Base-by-base conservation (phyloP, 176 grass and related monocot species). In the Oryza glumipatula region DNA sequence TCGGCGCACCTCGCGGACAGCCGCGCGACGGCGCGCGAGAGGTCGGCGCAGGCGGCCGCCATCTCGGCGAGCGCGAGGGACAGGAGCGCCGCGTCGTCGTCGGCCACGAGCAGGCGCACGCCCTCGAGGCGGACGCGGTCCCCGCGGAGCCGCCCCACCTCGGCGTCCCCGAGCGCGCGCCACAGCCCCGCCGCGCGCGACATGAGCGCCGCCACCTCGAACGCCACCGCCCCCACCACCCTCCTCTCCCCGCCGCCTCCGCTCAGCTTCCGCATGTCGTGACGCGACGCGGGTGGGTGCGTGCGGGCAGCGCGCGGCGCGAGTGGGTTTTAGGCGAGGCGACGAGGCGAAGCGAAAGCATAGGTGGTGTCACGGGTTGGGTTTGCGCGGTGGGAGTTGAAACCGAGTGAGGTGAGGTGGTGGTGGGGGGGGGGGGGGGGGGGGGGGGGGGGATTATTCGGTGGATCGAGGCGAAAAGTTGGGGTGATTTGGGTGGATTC, bases 201-300 rank as follows among this genome's bases (percentile, higher is more conserved):
- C 90, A 97, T 93, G 23, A 93, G 90, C 17, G 88, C 68, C 0
- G 90, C 90, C 67, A 88, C 88, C 86, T 97, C 95, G 68, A 97
- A 84, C 3, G 90, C 72, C 32, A 91, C 32, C 32, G 91, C 87
- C 0, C 88, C 90, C 38, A 97, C 58, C 52, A 6, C 16, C 16
- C 5, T 7, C 76, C 36, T 84, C 66, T 76, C 90, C 17, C 60
- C 86, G 61, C 72, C 79, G 76, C 86, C 88, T 16, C 54, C 23
- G 36, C 68, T 76, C 33, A 88, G 82, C 74, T 88, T 94, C 71
- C 90, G 80, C 93, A 92, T 94, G 74, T 28, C 14, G 6, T 38
- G 36, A 38, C 38, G 38, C 1, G 6, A 39, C 38, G 24, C 0
- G 2, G 23, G 14, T 16, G 24, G 46, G 5, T 8, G 52, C 33